These are phyloP conservation scores for Neonectria faginata DNA, from an alignment of 2,329 filamentous ascomycete species.

Conservation along the genomic window DNA sequence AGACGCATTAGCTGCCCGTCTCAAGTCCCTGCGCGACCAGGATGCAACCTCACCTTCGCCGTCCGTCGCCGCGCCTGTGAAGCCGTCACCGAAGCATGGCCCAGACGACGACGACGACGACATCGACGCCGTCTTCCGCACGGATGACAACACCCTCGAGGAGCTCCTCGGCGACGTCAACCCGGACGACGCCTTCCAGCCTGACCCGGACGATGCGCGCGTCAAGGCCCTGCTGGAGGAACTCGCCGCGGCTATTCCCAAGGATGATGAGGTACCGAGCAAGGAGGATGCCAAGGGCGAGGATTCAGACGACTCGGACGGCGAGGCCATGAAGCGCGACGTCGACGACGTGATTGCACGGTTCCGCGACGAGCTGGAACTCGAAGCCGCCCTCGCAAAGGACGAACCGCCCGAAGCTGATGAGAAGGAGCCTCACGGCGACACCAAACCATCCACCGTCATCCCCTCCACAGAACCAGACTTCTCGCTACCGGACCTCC, in stretches of 20 bases:
- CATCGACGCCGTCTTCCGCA: conserved; percentile 55
- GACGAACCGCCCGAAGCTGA: conserved; percentile 27
- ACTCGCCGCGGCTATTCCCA: conserved; percentile 50
- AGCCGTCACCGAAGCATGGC: not conserved
- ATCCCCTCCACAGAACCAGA: conserved; percentile 29
- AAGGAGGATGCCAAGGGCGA: conserved; percentile 26
- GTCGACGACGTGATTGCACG: conserved; percentile 59
- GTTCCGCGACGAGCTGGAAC: conserved; percentile 59
- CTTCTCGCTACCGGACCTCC: conserved; percentile 61
- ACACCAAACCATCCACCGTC: not conserved
- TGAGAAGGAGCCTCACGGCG: conserved; percentile 35
- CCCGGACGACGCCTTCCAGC: conserved; percentile 47
- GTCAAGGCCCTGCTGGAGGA: conserved; percentile 54
- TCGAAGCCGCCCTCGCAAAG: conserved; percentile 44
- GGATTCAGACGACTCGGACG: conserved; percentile 61
- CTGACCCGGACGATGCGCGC: conserved; percentile 46
- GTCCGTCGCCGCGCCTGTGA: conserved; percentile 8
- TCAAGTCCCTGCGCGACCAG: conserved; percentile 62
- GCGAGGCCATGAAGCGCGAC: conserved; percentile 60
- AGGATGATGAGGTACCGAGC: conserved; percentile 32
- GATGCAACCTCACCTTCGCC: conserved; percentile 39
- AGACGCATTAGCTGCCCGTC: conserved; percentile 63
- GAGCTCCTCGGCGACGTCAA: conserved; percentile 61
- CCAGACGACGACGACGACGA: conserved; percentile 50
- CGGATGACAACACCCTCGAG: conserved; percentile 65